A percentile compares a stretch with the other conserved stretches of the same genome.
These are phyloP conservation scores for Exidia glandulosa DNA, from an alignment of 768 basidiomycete genomes.

Conservation along the genomic window DNA sequence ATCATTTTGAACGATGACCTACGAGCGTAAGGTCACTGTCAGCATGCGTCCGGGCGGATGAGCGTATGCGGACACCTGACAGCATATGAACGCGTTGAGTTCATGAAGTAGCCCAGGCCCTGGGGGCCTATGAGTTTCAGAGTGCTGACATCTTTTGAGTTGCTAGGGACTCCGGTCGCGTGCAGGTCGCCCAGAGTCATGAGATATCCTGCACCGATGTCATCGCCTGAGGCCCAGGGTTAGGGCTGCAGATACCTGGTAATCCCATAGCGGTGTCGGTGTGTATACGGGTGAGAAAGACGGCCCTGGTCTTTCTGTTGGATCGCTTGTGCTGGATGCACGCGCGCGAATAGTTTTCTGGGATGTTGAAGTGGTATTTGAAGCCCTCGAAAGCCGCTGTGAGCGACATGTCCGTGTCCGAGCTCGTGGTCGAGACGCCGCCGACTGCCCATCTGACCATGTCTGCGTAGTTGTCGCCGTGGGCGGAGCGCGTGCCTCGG, in stretches of 20 bases:
- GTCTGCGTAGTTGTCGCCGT: neutral
- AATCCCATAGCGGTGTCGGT: slow-evolving; percentile 60
- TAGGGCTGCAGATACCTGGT: slow-evolving; percentile 41
- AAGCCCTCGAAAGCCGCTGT: slow-evolving; percentile 63
- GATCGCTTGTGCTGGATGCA: slow-evolving; percentile 57
- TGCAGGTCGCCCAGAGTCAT: slow-evolving; percentile 74
- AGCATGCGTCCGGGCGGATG: slow-evolving; percentile 1
- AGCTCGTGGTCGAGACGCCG: slow-evolving; percentile 9
- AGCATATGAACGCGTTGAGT: slow-evolving; percentile 57
- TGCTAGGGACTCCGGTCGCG: slow-evolving; percentile 40
- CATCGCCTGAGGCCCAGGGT: neutral
- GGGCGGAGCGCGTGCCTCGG: neutral
- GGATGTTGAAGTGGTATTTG: slow-evolving; percentile 82
- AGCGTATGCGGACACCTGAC: slow-evolving; percentile 47
- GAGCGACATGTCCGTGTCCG: slow-evolving; percentile 75
- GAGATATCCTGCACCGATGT: slow-evolving; percentile 36
- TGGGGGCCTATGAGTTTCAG: slow-evolving; percentile 67
- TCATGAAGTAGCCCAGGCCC: slow-evolving; percentile 59
- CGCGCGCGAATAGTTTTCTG: slow-evolving; percentile 68
- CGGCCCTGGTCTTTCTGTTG: slow-evolving; percentile 52
- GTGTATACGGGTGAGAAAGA: slow-evolving; percentile 63
- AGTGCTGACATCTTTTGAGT: no score
- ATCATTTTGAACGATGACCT: slow-evolving; percentile 17
- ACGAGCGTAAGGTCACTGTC: neutral
- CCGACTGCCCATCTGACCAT: slow-evolving; percentile 8